phyloP scores from a whole-genome alignment of 768 basidiomycete genomes.

The Mycena maculata region DNA sequence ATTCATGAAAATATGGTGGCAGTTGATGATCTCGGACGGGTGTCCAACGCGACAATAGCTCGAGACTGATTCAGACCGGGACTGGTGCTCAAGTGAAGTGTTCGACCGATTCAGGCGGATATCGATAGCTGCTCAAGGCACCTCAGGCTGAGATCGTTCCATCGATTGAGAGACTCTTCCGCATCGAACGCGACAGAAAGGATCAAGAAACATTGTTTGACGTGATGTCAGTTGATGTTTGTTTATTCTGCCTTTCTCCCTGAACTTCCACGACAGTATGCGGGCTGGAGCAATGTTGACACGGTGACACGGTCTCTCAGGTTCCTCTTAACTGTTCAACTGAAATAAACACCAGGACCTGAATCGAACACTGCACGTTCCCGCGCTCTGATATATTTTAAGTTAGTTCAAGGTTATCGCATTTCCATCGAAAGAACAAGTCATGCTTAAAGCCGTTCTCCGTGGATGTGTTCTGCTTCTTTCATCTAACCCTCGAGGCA shows the following conservation, averaged over 20 bases:
- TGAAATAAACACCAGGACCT: no score
- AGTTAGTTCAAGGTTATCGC: neutral
- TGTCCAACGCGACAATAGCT: no score
- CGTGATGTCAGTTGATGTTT: neutral
- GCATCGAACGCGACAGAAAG: neutral
- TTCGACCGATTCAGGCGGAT: conserved; percentile 9
- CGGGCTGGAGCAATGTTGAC: no score
- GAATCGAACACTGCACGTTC: no score
- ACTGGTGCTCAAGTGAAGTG: neutral
- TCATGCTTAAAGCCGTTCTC: neutral
- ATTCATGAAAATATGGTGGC: no score
- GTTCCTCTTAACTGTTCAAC: no score
- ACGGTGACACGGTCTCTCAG: no score
- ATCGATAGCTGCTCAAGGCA: conserved; percentile 17
- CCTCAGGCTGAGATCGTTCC: conserved; percentile 12
- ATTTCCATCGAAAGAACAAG: neutral
- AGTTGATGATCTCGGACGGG: no score
- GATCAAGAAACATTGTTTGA: neutral
- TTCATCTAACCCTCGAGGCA: neutral
- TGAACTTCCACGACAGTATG: neutral
- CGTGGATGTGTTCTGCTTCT: neutral
- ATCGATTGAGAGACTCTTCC: conserved; percentile 24
- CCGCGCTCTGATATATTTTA: no score
- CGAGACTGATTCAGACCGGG: neutral
- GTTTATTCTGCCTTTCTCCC: neutral